phyloP scores from a whole-genome alignment of 495 filamentous ascomycete species.

The Hypoxylon rickii region DNA sequence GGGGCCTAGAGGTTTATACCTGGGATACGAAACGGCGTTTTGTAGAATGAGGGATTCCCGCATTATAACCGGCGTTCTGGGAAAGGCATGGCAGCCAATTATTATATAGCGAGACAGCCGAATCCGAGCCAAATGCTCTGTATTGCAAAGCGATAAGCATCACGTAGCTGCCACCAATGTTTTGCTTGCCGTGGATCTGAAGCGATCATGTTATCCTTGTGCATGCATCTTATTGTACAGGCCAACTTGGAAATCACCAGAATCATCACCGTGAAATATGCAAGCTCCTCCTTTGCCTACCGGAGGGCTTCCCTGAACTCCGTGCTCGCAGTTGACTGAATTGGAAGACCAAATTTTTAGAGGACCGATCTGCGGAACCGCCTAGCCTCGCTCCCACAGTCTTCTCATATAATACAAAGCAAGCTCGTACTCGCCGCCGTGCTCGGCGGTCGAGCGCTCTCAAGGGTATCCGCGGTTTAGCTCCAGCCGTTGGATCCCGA shows the following conservation, averaged over 20 bases:
- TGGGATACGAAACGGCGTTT: slow-evolving; percentile 15
- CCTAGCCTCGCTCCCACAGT: slow-evolving; percentile 4
- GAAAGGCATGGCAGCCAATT: not conserved
- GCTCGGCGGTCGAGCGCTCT: not conserved
- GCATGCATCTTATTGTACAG: not conserved
- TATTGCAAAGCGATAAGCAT: slow-evolving; percentile 9
- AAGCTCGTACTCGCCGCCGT: not conserved
- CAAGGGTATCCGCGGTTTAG: not conserved
- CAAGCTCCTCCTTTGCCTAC: slow-evolving; percentile 1
- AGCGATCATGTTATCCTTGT: no score
- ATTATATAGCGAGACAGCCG: no score
- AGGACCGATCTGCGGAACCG: not conserved
- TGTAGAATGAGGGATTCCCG: slow-evolving; percentile 13
- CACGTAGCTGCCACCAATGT: not conserved
- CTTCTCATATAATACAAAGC: slow-evolving; percentile 23
- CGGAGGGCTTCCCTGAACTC: slow-evolving; percentile 27
- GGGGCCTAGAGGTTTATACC: slow-evolving; percentile 28
- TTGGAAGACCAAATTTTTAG: no score
- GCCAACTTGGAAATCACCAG: not conserved
- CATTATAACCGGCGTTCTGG: slow-evolving; percentile 24
- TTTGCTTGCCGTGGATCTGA: no score
- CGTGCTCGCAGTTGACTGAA: no score
- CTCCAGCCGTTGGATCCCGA: slow-evolving; percentile 36
- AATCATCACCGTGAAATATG: slow-evolving; percentile 3
- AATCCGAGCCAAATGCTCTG: slow-evolving; percentile 2